Base-by-base conservation (phyloP, 371 early-diverging fungal genomes). In the Rhizopus sp. region DNA sequence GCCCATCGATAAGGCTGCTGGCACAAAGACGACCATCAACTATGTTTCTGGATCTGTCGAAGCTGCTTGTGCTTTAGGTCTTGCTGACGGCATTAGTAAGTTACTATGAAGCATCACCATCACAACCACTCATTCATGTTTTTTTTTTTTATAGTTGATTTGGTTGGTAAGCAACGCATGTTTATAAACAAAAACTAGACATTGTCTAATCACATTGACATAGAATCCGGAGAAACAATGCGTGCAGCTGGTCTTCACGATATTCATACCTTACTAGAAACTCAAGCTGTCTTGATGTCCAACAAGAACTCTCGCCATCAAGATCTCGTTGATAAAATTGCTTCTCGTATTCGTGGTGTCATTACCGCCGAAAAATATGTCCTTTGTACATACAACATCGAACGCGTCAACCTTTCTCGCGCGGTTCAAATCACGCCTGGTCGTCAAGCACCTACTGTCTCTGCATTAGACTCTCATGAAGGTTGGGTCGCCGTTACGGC, bases 221-320 rank as follows among this genome's bases (percentile, higher is more conserved):
- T 89, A 50, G 99, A 98, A 78, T 94, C 94, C 23, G 98, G 98
- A 57, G 98, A 98, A 64, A 98, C 99, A 13, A 98, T 98, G 98
- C 88, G 93, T 60, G 98, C 97, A 33, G 98, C 98, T 33, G 95
- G 95, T 15, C 87, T 98, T 45, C 90, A 91, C 68, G 89, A 89
- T 49, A 90, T 96, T 51, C 86, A 83, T 51, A 94, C 93, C 7
- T 69, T 98, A 16, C 61, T 93, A 56, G 74, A 78, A 0, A 90
- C 96, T 7, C 88, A 98, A 71, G 89, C 96, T 8, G 93, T 96
- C 13, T 77, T 97, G 52, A 86, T 98, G 62, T 77, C 88, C 63
- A 89, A 90, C 70, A 77, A 84, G 35, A 65, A 81, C 48, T 60
- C 85, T 16, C 23, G 63, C 8, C 85, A 88, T 60, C 79, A 83